Base-by-base conservation (phyloP, 202 grass and related monocot species). In the Elaeis oleifera region DNA sequence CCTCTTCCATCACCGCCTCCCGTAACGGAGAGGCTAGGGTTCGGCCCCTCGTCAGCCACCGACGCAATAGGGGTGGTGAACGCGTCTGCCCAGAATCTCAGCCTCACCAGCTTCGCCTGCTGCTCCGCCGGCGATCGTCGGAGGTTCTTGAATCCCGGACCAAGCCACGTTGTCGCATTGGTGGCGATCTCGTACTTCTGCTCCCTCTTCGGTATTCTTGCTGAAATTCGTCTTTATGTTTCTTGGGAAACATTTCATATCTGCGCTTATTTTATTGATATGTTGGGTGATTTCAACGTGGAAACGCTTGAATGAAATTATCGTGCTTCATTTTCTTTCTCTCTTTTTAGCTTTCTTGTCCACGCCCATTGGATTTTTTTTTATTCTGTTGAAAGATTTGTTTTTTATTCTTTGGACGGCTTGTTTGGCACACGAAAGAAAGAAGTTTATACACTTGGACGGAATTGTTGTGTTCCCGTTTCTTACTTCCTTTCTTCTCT, bases 191-290 rank as follows among this genome's bases (percentile, higher is more conserved):
- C 71, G 76, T 71, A 61, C 84, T 92, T 58, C 86, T 97, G 64
- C 86, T 97, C 71, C 74, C 84, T 57, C 64, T 91, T 15, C 80
- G 81, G 91, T 97, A 97, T 91, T 84, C 88, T 88, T 90, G 64
- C 48, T 52, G 54, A 69, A 68, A 21, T 17, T 57, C 5, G 28
- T 70, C 1, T 65, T 64, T 1, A 32, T 25, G 4, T n/a, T 6
- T 28, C 50, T 59, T 55, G 36, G 1, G 8, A 9, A 0, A 39
- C 32, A 39, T 39, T 29, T 11, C 6, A 39, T 44, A 1, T 44
- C 11, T 13, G 36, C 11, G 36, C 36, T 39, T 39, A 39, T 39
- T 39, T 39, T 39, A 39, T 39, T 11, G 32, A 39, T 39, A 44
- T 44, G 36, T 9, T 44, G 36, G 8, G 5, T 36, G 31, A 36